Conservation (phyloP, 2,329 filamentous ascomycete genomes). For the Didymella arachidicola region DNA sequence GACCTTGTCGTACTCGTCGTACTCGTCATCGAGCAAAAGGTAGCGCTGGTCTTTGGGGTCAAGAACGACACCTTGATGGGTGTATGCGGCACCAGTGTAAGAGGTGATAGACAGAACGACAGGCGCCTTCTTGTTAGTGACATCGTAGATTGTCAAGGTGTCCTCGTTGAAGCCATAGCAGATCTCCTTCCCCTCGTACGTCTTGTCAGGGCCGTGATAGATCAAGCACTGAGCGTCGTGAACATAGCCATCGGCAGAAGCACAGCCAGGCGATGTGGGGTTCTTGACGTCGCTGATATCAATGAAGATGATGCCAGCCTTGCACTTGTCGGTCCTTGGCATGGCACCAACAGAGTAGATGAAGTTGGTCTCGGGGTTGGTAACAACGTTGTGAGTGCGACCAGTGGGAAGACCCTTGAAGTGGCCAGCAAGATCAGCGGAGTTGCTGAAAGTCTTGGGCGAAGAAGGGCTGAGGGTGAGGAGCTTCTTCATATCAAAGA, state of each 20-base stretch:
- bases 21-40: constrained; percentile 51
- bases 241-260: constrained; percentile 64
- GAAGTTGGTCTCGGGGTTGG: constrained; percentile 49
- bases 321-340: constrained; percentile 53
- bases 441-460: constrained; percentile 47
- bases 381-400: constrained; percentile 50
- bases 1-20: constrained; percentile 50
- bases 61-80: constrained; percentile 65
- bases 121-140: constrained; percentile 58
- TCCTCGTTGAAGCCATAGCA: constrained; percentile 67
- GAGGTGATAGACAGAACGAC: constrained; percentile 62
- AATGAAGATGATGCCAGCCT: constrained; percentile 66
- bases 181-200: constrained; percentile 60
- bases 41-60: constrained; percentile 47
- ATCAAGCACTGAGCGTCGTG: constrained; percentile 68
- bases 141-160: constrained; percentile 61
- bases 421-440: constrained; percentile 45
- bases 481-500: constrained; percentile 67
- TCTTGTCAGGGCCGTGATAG: constrained; percentile 61
- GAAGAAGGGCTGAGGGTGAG: constrained; percentile 45
- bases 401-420: constrained; percentile 48
- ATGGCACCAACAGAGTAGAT: constrained; percentile 50
- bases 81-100: constrained; percentile 66
- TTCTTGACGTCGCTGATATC: constrained; percentile 63
- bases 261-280: constrained; percentile 63